These are phyloP conservation scores for Penicillium concentricum DNA, from an alignment of 2,329 filamentous ascomycete genomes.

Conservation along the genomic window DNA sequence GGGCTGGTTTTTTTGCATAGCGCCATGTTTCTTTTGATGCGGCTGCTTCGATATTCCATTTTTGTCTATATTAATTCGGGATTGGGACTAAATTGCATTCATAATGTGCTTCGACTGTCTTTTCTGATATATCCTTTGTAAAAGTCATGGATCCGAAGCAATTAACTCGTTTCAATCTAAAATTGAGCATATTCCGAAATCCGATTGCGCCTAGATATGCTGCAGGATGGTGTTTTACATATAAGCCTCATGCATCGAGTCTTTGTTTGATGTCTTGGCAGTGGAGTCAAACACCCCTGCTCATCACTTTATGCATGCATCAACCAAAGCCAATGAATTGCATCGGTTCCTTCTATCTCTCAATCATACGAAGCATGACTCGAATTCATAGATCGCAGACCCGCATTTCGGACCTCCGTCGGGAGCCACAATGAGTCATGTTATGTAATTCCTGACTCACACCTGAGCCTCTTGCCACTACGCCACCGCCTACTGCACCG, in stretches of 20 bases:
- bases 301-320: neutral
- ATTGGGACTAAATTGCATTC: slow-evolving; percentile 10
- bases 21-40: slow-evolving; percentile 13
- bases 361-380: neutral
- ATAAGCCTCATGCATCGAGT: neutral
- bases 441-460: slow-evolving; percentile 7
- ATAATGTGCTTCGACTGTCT: slow-evolving; percentile 6
- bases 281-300: neutral
- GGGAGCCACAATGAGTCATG: slow-evolving; percentile 9
- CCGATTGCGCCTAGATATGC: neutral
- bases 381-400: slow-evolving; percentile 8
- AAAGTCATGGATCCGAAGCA: neutral
- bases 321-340: neutral
- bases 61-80: slow-evolving; percentile 10
- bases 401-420: neutral
- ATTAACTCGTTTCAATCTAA: neutral
- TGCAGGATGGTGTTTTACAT: neutral
- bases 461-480: neutral
- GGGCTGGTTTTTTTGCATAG: slow-evolving; percentile 20
- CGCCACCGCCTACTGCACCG: slow-evolving; percentile 18
- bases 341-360: neutral
- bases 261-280: neutral
- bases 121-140: neutral
- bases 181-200: neutral
- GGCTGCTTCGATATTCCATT: slow-evolving; percentile 12